Evolutionary conservation across 345 rosid species (phyloP).

Genomic region (Anastatica hierochuntica): DNA sequence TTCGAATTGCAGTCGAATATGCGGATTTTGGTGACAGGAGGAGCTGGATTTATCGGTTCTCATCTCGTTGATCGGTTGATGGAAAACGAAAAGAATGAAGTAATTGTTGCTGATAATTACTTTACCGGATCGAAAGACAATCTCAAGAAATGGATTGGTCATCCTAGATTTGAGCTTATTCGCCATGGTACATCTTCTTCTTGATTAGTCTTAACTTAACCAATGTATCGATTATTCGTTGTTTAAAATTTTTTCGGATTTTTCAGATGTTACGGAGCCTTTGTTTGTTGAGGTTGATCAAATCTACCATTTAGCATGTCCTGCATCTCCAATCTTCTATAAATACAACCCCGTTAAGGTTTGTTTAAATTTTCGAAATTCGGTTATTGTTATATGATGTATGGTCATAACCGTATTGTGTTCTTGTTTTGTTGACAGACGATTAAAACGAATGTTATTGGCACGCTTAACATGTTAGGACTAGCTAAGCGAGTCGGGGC

Average conservation of each 20-base stretch:
- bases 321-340: too few relatives aligned
- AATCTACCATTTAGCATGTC: slow-evolving; percentile 96
- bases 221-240: too few relatives aligned
- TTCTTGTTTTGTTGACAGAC: slow-evolving; percentile 34
- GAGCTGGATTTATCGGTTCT: slow-evolving; percentile 94
- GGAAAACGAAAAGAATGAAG: slow-evolving; percentile 93
- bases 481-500: slow-evolving; percentile 90
- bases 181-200: slow-evolving; percentile 61
- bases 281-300: slow-evolving; percentile 77
- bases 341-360: slow-evolving; percentile 95
- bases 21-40: slow-evolving; percentile 92
- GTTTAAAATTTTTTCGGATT: too few relatives aligned
- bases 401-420: not conserved
- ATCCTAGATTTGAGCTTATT: slow-evolving; percentile 91
- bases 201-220: too few relatives aligned
- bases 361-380: slow-evolving; percentile 10
- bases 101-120: slow-evolving; percentile 79
- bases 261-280: slow-evolving; percentile 72
- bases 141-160: slow-evolving; percentile 78
- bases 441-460: slow-evolving; percentile 78
- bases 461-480: slow-evolving; percentile 81
- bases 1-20: slow-evolving; percentile 54
- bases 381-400: not conserved
- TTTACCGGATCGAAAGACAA: slow-evolving; percentile 92
- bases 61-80: slow-evolving; percentile 79